Base-by-base conservation (phyloP, 441 rosid species). In the Jatropha multifida region DNA sequence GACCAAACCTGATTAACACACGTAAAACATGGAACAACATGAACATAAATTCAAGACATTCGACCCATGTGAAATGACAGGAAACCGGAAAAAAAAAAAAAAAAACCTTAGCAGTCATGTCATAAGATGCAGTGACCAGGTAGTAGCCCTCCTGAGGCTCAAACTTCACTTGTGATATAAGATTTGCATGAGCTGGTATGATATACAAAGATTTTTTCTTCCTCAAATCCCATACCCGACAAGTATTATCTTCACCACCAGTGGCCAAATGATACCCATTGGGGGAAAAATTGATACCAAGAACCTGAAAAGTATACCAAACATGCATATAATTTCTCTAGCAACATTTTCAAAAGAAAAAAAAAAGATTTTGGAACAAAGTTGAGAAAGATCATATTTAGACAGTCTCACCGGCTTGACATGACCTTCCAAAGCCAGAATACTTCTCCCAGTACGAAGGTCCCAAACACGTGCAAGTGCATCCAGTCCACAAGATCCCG, bases 131-230 rank as follows among this genome's bases (percentile, higher is more conserved):
- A 71, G 99, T 93, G 74, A 90, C 95, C 67, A 95, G 79, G 82
- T 83, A 92, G 77, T 90, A 93, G 54, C 99, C 99, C 79, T 93
- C 98, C 81, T 93, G 97, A 77, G 99, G 94, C 87, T 95, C 99
- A 78, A 84, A 95, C 78, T 92, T 93, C 75, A 93, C 91, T 87
- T 90, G 90, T 55, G 99, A 93, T 81, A 95, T 74, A 14, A 90
- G 95, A 84, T 93, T 95, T 8, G 97, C 82, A 82, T 93, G 99
- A 32, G 99, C 95, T 62, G 97, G 99, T 81, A 92, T 95, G 20
- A 75, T 68, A 71, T 93, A 95, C 59, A 95, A 65, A 12, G 97
- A 85, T 77, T 80, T 93, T 73, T 88, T 90, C 94, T 92, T 92
- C 86, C 98, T 89, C 64, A 95, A 84, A 83, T 95, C 99, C 98